A percentile compares a stretch with the other conserved stretches of the same genome.
Conservation (phyloP, 1,284 basidiomycete genomes). For the Pseudozyma tsukubaensis region DNA sequence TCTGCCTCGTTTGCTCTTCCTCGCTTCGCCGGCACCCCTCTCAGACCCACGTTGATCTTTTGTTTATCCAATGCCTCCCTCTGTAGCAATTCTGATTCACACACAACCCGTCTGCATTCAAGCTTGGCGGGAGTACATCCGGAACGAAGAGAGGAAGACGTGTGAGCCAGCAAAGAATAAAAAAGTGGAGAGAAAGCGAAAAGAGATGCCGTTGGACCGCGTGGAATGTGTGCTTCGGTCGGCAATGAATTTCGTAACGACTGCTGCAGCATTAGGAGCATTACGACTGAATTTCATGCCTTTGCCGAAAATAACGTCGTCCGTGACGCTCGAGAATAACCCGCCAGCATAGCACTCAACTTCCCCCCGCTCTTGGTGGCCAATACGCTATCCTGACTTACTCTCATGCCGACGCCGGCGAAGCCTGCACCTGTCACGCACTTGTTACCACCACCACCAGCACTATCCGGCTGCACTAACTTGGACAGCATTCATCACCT, state of each 20-base stretch:
- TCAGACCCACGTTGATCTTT: no score
- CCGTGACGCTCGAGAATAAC: no score
- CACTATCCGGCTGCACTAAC: no score
- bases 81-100: no score
- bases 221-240: constrained; percentile 5
- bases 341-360: background rate
- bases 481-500: no score
- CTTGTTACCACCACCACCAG: no score
- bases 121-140: no score
- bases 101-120: no score
- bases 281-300: background rate
- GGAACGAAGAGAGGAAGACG: background rate
- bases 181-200: background rate
- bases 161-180: background rate
- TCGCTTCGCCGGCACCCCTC: background rate
- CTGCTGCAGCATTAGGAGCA: background rate
- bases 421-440: no score
- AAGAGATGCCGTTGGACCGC: constrained; percentile 11
- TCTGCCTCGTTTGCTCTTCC: background rate
- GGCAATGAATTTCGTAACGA: constrained; percentile 7
- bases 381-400: background rate
- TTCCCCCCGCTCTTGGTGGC: background rate
- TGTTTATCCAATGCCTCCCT: no score
- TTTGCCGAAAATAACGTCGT: constrained; percentile 10
- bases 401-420: background rate